Percentiles rank a stretch among this genome's conserved stretches.
Evolutionary conservation across 169 alveolate genomes (phyloP).

Genomic region (Plasmodium cynomolgi): DNA sequence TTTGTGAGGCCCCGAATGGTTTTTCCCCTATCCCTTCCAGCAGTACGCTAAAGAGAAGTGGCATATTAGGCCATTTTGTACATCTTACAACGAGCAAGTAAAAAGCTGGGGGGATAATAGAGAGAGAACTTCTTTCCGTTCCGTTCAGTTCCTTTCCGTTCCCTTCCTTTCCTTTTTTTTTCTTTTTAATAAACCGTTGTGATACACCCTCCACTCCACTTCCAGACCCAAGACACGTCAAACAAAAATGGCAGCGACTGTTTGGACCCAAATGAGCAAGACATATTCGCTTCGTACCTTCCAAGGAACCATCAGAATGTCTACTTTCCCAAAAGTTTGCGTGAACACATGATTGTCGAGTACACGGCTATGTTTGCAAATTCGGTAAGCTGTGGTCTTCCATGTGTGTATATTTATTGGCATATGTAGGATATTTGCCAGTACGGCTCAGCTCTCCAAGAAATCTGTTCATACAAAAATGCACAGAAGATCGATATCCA

Average conservation of each 20-base stretch:
- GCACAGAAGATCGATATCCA: neutral
- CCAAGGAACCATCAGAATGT: conserved; percentile 1
- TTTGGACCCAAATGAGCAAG: conserved; percentile 23
- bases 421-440: neutral
- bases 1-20: neutral
- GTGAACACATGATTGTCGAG: conserved; percentile 39
- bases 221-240: neutral
- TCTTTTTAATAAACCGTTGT: neutral
- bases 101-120: neutral
- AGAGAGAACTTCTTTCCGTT: neutral
- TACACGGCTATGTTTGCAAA: conserved; percentile 57
- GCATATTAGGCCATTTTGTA: neutral
- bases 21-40: neutral
- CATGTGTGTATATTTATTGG: neutral
- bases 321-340: conserved; percentile 46
- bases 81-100: neutral
- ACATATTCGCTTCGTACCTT: conserved; percentile 27
- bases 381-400: conserved; percentile 13
- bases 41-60: neutral
- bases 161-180: too few species aligned
- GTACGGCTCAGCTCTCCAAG: neutral
- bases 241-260: neutral
- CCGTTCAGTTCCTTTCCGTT: too few species aligned
- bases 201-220: neutral
- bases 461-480: neutral